A percentile compares a stretch with the other conserved stretches of the same genome.
These are phyloP conservation scores for Conringia planisiliqua DNA, from an alignment of 345 rosid genomes.

Conservation along the genomic window DNA sequence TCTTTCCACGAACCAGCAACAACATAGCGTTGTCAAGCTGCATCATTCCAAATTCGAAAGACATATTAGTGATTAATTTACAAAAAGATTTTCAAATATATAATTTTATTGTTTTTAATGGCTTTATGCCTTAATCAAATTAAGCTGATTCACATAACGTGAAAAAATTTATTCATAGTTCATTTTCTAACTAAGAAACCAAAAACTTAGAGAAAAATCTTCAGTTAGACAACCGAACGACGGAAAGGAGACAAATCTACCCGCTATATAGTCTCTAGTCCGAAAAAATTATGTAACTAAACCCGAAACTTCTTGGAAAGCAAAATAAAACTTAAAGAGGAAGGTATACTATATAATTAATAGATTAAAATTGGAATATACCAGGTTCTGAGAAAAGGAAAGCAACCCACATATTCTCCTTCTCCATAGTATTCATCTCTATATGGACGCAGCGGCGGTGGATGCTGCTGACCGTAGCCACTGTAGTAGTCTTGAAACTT, in stretches of 20 bases:
- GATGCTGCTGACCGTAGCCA: constrained; percentile 17
- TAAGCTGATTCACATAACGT: neutral
- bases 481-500: constrained; percentile 17
- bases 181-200: no score
- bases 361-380: neutral
- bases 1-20: constrained; percentile 26
- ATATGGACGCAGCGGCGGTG: constrained; percentile 26
- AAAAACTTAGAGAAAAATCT: no score
- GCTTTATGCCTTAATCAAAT: neutral
- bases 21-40: constrained; percentile 29
- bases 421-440: constrained; percentile 28
- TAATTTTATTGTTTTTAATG: neutral
- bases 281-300: no score
- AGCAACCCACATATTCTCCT: constrained; percentile 29
- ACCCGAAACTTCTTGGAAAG: neutral
- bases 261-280: no score
- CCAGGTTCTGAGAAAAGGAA: constrained; percentile 30
- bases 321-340: neutral
- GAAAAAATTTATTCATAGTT: neutral
- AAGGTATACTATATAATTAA: neutral
- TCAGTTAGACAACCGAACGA: no score
- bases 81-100: neutral
- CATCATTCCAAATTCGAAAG: neutral
- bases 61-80: neutral
- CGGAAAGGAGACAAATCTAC: no score